Conservation (phyloP, 176 grass and related monocot genomes). For the Thalia dealbata region DNA sequence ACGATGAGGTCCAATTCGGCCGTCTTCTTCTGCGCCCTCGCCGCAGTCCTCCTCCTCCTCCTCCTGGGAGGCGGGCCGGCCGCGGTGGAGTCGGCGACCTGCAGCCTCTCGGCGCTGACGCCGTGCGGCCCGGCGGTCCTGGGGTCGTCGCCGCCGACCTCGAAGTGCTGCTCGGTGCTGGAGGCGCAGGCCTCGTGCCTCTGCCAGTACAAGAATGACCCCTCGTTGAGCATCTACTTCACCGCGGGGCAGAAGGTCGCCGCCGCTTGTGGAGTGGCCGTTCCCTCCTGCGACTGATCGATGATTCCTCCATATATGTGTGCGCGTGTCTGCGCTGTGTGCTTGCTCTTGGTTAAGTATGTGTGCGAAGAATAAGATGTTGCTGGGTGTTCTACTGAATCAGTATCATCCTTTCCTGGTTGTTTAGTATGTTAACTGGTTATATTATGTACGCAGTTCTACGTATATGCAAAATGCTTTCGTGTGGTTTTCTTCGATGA, state of each 20-base stretch:
- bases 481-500: no score
- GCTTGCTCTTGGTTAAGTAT: no score
- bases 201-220: conserved; percentile 8
- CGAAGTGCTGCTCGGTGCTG: not conserved
- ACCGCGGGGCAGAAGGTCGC: not conserved
- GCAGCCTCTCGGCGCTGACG: not conserved
- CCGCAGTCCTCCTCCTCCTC: not conserved
- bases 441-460: no score
- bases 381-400: no score
- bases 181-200: not conserved
- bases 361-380: no score
- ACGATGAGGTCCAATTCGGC: no score
- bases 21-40: no score
- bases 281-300: not conserved
- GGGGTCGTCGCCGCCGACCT: not conserved
- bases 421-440: no score
- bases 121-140: conserved; percentile 2
- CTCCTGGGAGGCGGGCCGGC: not conserved
- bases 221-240: not conserved
- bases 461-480: no score
- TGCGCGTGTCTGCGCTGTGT: no score
- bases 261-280: not conserved
- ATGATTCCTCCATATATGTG: not conserved
- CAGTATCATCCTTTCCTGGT: no score
- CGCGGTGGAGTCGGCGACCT: not conserved